phyloP scores from a whole-genome alignment of 1,284 basidiomycete genomes.

The Irpex lacteus region DNA sequence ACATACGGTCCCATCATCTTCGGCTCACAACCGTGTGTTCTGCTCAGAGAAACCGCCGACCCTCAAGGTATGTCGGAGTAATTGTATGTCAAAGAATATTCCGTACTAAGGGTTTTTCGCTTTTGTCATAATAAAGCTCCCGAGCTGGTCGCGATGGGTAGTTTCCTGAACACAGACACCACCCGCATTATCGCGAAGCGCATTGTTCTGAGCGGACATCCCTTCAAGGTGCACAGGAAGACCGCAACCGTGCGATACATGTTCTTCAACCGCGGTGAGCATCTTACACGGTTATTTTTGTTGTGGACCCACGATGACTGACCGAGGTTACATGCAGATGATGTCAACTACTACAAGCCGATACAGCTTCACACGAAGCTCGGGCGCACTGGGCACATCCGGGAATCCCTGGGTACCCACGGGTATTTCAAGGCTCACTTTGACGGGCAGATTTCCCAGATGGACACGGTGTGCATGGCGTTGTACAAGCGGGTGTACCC shows the following conservation, averaged over 20 bases:
- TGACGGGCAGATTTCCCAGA: conserved; percentile 92
- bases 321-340: conserved; percentile 49
- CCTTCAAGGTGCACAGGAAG: conserved; percentile 97
- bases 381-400: conserved; percentile 90
- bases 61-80: conserved; percentile 49
- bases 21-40: conserved; percentile 78
- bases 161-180: conserved; percentile 86
- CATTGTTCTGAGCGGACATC: conserved; percentile 92
- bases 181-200: conserved; percentile 92
- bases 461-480: conserved; percentile 93
- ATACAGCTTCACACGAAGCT: conserved; percentile 93
- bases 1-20: conserved; percentile 89
- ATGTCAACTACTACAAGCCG: conserved; percentile 92
- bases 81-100: background rate
- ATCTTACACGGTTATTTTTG: conserved; percentile 9
- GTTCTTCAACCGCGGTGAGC: conserved; percentile 88
- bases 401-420: conserved; percentile 94
- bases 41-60: conserved; percentile 68
- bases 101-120: background rate
- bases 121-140: conserved; percentile 48
- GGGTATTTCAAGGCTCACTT: conserved; percentile 99
- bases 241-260: conserved; percentile 97
- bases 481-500: conserved; percentile 91
- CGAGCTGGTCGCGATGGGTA: conserved; percentile 87
- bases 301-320: conserved; percentile 4